Evolutionary conservation across 108 stramenopile genomes (phyloP).

Genomic region (Pseudonitzschia delicatissima): DNA sequence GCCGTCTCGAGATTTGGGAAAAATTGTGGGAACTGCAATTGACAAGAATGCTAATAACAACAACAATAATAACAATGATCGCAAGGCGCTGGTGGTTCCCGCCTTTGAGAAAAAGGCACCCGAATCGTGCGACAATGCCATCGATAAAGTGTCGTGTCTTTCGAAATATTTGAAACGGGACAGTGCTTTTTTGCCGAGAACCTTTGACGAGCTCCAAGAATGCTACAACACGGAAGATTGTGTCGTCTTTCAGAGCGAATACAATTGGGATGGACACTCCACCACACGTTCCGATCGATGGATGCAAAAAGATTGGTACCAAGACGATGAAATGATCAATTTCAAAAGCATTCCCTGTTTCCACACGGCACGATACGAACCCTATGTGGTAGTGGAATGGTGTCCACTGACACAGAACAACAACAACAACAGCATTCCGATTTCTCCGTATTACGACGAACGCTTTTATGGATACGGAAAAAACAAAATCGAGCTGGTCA

Average conservation of each 20-base stretch:
- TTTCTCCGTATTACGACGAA: slow-evolving; percentile 83
- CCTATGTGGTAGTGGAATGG: slow-evolving; percentile 82
- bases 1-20: slow-evolving; percentile 64
- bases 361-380: slow-evolving; percentile 81
- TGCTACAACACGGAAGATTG: slow-evolving; percentile 60
- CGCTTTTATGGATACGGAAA: slow-evolving; percentile 87
- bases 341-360: slow-evolving; percentile 65
- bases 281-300: slow-evolving; percentile 69
- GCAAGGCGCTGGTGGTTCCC: slow-evolving; percentile 70
- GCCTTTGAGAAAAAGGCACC: slow-evolving; percentile 74
- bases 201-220: slow-evolving; percentile 57
- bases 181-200: slow-evolving; percentile 59
- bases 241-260: slow-evolving; percentile 66
- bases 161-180: slow-evolving; percentile 39
- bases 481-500: slow-evolving; percentile 85
- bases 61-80: background rate
- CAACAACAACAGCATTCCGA: background rate
- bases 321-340: slow-evolving; percentile 22
- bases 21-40: slow-evolving; percentile 17
- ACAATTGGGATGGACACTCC: slow-evolving; percentile 82
- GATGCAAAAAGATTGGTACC: slow-evolving; percentile 64
- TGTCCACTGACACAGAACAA: slow-evolving; percentile 33
- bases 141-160: slow-evolving; percentile 19
- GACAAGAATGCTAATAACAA: background rate
- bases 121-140: slow-evolving; percentile 38